Evolutionary conservation across 2,329 filamentous ascomycete species (phyloP).

Genomic region (Parascedosporium putredinis): DNA sequence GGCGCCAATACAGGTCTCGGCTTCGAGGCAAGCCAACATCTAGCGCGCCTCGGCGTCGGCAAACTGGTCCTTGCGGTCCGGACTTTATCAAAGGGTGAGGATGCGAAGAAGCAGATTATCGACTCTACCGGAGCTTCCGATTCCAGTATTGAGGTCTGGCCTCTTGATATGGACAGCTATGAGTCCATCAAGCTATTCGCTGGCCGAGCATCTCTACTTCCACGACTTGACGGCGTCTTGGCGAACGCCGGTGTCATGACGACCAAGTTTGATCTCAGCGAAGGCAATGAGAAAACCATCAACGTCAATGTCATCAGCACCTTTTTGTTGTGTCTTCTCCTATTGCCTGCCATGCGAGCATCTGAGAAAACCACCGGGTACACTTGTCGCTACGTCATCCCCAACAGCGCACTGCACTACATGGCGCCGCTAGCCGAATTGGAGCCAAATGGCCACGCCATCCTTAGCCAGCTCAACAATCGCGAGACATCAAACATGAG

Average conservation of each 20-base stretch:
- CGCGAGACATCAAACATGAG: constrained; percentile 17
- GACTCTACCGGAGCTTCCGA: neutral
- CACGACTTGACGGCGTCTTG: constrained; percentile 32
- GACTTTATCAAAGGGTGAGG: constrained; percentile 28
- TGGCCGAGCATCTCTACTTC: constrained; percentile 16
- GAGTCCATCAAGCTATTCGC: constrained; percentile 32
- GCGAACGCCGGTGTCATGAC: constrained; percentile 33
- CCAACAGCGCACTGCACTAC: constrained; percentile 17
- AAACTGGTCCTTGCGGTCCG: constrained; percentile 38
- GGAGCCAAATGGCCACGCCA: constrained; percentile 9
- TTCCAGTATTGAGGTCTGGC: constrained; percentile 33
- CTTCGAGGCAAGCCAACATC: constrained; percentile 28
- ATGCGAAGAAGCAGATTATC: constrained; percentile 16
- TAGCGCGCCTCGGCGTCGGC: constrained; percentile 27
- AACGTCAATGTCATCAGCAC: constrained; percentile 20
- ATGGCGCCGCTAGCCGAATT: constrained; percentile 17
- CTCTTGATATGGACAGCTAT: constrained; percentile 37
- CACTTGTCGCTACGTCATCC: constrained; percentile 13
- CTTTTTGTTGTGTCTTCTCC: constrained; percentile 14
- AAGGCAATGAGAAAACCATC: constrained; percentile 38
- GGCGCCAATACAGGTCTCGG: constrained; percentile 40
- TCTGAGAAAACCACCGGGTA: constrained; percentile 11
- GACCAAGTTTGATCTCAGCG: constrained; percentile 21
- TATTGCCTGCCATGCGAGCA: constrained; percentile 16
- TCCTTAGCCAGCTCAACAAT: constrained; percentile 22